Evolutionary conservation across 768 basidiomycete genomes (phyloP).

Genomic region (Leccinum sublutescens): DNA sequence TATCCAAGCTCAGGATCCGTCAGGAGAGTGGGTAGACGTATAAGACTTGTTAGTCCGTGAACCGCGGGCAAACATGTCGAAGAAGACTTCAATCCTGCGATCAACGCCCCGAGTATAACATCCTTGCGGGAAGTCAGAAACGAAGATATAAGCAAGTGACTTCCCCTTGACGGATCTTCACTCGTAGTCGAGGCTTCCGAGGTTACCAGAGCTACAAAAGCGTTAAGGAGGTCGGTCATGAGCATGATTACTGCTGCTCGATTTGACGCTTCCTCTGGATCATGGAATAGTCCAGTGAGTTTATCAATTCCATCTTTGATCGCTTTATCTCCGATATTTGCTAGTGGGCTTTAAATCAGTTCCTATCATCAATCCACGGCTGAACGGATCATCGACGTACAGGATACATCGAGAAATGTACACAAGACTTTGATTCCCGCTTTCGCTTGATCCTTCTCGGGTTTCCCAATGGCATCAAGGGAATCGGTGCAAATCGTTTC

Average conservation of each 20-base stretch:
- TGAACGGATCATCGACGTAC: conserved; percentile 43
- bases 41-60: conserved; percentile 60
- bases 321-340: conserved; percentile 64
- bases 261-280: conserved; percentile 65
- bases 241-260: conserved; percentile 65
- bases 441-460: conserved; percentile 91
- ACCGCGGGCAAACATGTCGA: conserved; percentile 59
- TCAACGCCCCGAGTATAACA: conserved; percentile 63
- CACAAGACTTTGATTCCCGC: conserved; percentile 84
- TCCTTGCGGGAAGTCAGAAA: conserved; percentile 67
- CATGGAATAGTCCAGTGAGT: conserved; percentile 71
- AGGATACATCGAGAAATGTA: conserved; percentile 71
- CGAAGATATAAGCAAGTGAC: conserved; percentile 26
- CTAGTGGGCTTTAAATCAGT: conserved; percentile 38
- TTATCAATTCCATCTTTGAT: conserved; percentile 70
- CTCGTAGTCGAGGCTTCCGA: conserved; percentile 1
- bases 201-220: conserved; percentile 24
- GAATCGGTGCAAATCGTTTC: conserved; percentile 80
- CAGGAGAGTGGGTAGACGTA: conserved; percentile 62
- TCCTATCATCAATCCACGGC: neutral
- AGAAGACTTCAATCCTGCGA: conserved; percentile 52
- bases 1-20: conserved; percentile 74
- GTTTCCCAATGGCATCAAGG: conserved; percentile 74
- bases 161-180: conserved; percentile 30
- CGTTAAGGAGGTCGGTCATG: conserved; percentile 62